Evolutionary conservation across 257 asterid genomes (phyloP).

Genomic region (Capsicum chinense): DNA sequence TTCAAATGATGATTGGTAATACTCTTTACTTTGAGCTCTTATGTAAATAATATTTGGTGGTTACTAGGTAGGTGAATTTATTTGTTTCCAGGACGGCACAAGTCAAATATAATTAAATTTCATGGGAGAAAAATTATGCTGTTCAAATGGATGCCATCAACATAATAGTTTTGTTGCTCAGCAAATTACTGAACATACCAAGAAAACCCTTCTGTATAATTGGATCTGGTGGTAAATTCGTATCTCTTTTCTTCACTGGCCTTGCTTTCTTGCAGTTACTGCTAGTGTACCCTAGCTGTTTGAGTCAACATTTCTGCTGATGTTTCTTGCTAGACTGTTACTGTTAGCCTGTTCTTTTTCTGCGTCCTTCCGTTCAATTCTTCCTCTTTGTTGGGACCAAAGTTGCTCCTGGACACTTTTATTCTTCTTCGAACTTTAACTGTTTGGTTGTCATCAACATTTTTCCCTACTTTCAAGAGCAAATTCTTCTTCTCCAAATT

Average conservation of each 20-base stretch:
- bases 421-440: neutral
- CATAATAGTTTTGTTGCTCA: neutral
- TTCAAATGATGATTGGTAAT: constrained; percentile 96
- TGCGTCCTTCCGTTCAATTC: neutral
- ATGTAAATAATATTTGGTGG: neutral
- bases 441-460: constrained; percentile 2
- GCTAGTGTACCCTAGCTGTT: neutral
- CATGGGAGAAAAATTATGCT: neutral
- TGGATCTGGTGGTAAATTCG: neutral
- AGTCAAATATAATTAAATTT: neutral
- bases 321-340: neutral
- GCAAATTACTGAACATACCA: neutral
- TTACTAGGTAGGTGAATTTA: neutral
- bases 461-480: neutral
- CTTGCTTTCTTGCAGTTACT: neutral
- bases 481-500: constrained; percentile 6
- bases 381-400: constrained; percentile 7
- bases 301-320: constrained; percentile 18
- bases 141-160: neutral
- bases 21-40: constrained; percentile 15
- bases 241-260: neutral
- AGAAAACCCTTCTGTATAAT: neutral
- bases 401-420: neutral
- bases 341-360: constrained; percentile 12
- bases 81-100: constrained; percentile 12